Conservation (phyloP, 2,329 filamentous ascomycete species). For the Metarhizium robertsii region DNA sequence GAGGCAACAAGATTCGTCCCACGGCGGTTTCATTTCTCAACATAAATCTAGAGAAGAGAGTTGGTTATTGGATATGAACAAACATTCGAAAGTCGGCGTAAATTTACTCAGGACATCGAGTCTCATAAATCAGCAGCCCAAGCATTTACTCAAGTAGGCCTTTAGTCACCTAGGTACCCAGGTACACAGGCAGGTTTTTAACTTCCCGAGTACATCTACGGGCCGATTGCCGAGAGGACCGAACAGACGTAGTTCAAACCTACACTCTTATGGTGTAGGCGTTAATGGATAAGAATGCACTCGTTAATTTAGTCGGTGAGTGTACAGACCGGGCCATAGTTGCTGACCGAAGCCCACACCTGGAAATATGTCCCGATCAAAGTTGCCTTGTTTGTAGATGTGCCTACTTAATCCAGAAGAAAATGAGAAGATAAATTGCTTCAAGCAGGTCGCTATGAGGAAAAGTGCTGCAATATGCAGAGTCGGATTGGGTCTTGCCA, state of each 20-base stretch:
- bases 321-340: neutral
- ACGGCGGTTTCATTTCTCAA: neutral
- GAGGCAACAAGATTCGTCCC: neutral
- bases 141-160: neutral
- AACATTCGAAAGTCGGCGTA: neutral
- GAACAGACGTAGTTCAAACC: no score
- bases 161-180: no score
- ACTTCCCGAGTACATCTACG: no score
- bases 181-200: no score
- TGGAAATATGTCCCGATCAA: neutral
- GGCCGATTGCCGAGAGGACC: no score
- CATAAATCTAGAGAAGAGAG: neutral
- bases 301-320: neutral
- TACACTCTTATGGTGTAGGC: neutral
- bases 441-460: no score
- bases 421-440: no score
- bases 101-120: neutral
- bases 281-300: neutral
- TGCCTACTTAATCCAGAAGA: neutral
- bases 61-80: neutral
- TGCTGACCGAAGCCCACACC: neutral
- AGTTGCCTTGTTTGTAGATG: neutral
- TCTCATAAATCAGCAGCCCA: neutral
- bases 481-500: no score
- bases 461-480: no score